These are phyloP conservation scores for Xylaria digitata DNA, from an alignment of 2,329 filamentous ascomycete genomes.

Conservation along the genomic window DNA sequence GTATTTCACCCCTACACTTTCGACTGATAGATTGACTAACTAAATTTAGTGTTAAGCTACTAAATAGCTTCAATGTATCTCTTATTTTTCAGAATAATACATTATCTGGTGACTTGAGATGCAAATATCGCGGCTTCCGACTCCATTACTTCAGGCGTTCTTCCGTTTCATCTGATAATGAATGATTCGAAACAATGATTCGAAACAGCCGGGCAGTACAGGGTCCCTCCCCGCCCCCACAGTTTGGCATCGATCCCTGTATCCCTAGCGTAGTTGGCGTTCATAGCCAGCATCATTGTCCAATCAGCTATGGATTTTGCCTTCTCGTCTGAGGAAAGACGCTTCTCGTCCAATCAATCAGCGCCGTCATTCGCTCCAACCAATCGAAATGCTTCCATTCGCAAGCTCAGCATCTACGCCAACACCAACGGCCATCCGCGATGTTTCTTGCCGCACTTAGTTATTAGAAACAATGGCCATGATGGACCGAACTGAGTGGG, in stretches of 20 bases:
- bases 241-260: background rate
- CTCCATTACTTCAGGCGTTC: background rate
- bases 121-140: background rate
- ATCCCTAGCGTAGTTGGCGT: background rate
- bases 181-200: background rate
- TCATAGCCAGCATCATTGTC: background rate
- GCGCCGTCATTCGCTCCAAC: constrained; percentile 2
- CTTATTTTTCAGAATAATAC: too few relatives aligned
- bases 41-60: background rate
- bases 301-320: constrained; percentile 19
- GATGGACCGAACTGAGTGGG: background rate
- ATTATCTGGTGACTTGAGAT: background rate
- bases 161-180: too few relatives aligned
- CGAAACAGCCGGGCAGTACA: background rate
- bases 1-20: background rate
- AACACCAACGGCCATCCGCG: constrained; percentile 9
- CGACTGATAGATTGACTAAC: background rate
- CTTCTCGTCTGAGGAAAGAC: constrained; percentile 22
- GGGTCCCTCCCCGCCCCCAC: too few relatives aligned
- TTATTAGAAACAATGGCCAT: constrained; percentile 13
- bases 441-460: constrained; percentile 2
- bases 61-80: background rate
- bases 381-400: constrained; percentile 19
- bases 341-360: constrained; percentile 31
- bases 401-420: background rate